phyloP scores from a whole-genome alignment of 2,329 filamentous ascomycete genomes.

The Chaetomium strumarium region DNA sequence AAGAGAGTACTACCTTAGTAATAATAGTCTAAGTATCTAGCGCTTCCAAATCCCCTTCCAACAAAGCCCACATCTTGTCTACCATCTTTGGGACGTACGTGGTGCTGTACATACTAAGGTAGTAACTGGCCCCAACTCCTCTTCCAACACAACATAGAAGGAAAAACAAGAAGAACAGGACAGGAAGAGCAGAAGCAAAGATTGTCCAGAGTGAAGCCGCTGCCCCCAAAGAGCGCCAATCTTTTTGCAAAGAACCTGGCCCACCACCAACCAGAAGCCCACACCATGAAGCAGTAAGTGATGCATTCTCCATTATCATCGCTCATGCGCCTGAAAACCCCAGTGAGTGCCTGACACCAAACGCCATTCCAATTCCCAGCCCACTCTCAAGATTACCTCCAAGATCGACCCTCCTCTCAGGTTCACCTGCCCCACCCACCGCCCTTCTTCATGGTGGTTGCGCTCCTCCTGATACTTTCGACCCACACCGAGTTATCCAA shows the following conservation, averaged over 20 bases:
- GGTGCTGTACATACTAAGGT: no score
- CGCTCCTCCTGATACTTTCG: conserved; percentile 83
- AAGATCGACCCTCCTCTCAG: background rate
- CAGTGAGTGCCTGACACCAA: background rate
- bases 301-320: conserved; percentile 6
- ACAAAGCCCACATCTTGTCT: no score
- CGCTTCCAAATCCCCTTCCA: no score
- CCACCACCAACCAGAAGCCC: background rate
- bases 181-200: no score
- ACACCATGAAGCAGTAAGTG: no score
- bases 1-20: no score
- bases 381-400: background rate
- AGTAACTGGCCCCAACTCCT: no score
- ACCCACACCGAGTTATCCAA: conserved; percentile 90
- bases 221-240: conserved; percentile 3
- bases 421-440: conserved; percentile 20
- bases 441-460: conserved; percentile 53
- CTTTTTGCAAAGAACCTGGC: background rate
- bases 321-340: conserved; percentile 7
- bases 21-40: no score
- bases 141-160: no score
- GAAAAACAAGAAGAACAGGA: no score
- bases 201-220: no score
- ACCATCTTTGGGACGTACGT: no score
- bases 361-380: background rate